Base-by-base conservation (phyloP, 2,329 filamentous ascomycete genomes). In the Beauveria scarabaeidicola region DNA sequence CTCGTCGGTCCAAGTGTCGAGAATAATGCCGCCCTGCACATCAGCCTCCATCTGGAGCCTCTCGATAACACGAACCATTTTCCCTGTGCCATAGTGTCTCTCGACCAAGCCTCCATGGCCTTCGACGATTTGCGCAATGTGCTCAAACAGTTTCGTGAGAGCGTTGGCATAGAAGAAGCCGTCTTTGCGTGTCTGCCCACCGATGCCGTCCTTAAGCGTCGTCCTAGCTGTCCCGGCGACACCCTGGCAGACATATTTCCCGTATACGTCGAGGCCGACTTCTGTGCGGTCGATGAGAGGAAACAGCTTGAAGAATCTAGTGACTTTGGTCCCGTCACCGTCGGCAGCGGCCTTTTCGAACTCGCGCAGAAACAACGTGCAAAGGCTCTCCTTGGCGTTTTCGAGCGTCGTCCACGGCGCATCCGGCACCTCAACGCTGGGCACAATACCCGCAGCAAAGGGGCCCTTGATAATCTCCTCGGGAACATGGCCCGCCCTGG, bases 221-320 rank as follows among this genome's bases (percentile, higher is more conserved):
- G 83, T 81, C 54, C 94, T 85, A 21, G 94, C 94, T 57, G 89
- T 85, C 17, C 87, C 84, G 7, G 93, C 91, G 41, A 99, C 93
- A 17, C 94, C 94, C 71, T 95, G 90, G 69, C 94, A 99, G 32
- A 99, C 93, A 72, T 97, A 99, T 65, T 88, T 84, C 1, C 94
- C 94, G 71, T 99, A 99, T 3, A 96, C 90, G 73, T 99, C 93
- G 60, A 99, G 73, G 0, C 94, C 94, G 8, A 93, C 89, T 59
- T 96, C 90, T 3, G 90, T 87, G 62, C 92, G 83, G 15, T 89
- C 92, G 69, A 99, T 97, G 40, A 99, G 77, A 17, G 94, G 94
- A 68, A 99, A 99, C 41, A 99, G 78, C 77, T 99, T 99, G 78
- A 99, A 99, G 78, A 99, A 99, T 46, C 94, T 81, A 1, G 94